Evolutionary conservation across 2,329 filamentous ascomycete species (phyloP), one percentile per base, ranked within the genome.

Genomic region (Cercospora citrullina): DNA sequence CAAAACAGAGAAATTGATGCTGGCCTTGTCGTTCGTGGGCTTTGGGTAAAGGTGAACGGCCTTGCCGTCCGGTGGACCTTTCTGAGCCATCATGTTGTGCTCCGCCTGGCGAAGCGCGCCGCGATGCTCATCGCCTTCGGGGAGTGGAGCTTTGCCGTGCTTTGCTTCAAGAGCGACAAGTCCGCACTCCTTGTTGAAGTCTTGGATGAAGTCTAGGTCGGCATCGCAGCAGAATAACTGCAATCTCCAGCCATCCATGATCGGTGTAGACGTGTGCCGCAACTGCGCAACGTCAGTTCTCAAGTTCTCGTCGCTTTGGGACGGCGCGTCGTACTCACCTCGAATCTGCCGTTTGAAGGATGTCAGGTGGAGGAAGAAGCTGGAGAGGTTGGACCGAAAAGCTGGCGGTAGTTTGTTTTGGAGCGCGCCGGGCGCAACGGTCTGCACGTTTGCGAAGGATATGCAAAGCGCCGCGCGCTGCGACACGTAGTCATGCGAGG

Each of bases 211-310:
- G 14, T 42, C 36, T 5, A 63, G 48, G 60, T 73, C 72, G 51
- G 68, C 45, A 63, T 73, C 70, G 14, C 67, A 71, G 21, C 71
- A 31, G 64, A 73, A 70, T 18, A 72, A 59, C 21, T 64, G 60
- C 18, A 62, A 39, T 28, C 14, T 57, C 64, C 68, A 68, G 30
- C 60, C 64, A 5, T 65, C 68, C 68, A 69, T 71, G 12, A 36
- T 63, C 14, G 23, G 28, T 5, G 4, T 30, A 1, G 28, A 5
- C 28, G 28, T 30, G 28, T 30, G 28, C 7, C 28, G 28, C 28
- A 5, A 7, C 7, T n/a, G n/a, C n/a, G n/a, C n/a, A n/a, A n/a
- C n/a, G 21, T 30, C 28, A 30, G 28, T 30, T 30, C 28, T 30
- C 28, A 30, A 30, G 28, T 7, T 30, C 28, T 30, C 28, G 5